Conservation (phyloP, 2,329 filamentous ascomycete species). For the Botrytis cinerea region DNA sequence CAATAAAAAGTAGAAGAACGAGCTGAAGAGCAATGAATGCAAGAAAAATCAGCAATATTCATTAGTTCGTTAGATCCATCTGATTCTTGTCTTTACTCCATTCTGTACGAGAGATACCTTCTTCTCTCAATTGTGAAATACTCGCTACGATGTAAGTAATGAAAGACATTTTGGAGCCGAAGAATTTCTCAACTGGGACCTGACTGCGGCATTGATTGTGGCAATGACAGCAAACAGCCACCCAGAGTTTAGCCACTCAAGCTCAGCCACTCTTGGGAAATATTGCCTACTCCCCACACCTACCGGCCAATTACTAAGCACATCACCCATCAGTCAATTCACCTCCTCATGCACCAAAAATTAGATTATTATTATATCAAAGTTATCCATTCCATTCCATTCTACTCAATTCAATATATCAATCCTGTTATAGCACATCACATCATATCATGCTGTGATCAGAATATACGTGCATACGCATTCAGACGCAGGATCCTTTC, state of each 20-base stretch:
- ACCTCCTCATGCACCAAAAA: neutral
- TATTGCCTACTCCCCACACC: neutral
- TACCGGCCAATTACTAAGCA: neutral
- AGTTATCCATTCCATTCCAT: too few species aligned
- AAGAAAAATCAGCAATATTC: neutral
- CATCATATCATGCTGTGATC: neutral
- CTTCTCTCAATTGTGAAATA: neutral
- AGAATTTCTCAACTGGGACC: neutral
- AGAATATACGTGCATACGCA: neutral
- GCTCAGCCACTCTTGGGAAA: neutral
- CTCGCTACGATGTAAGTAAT: neutral
- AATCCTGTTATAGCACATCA: neutral
- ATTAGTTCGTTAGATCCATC: neutral
- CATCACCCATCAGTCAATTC: neutral
- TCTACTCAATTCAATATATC: neutral
- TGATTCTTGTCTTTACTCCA: neutral
- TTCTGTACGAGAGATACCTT: neutral
- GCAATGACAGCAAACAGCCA: neutral
- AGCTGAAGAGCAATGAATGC: neutral
- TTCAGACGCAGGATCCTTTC: neutral
- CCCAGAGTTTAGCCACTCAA: neutral
- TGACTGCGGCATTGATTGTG: constrained; percentile 2
- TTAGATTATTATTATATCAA: too few species aligned
- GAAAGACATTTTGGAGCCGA: neutral
- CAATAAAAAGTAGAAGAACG: neutral